Base-by-base conservation (phyloP, 805 yeast genomes). In the Candida odintsovae region DNA sequence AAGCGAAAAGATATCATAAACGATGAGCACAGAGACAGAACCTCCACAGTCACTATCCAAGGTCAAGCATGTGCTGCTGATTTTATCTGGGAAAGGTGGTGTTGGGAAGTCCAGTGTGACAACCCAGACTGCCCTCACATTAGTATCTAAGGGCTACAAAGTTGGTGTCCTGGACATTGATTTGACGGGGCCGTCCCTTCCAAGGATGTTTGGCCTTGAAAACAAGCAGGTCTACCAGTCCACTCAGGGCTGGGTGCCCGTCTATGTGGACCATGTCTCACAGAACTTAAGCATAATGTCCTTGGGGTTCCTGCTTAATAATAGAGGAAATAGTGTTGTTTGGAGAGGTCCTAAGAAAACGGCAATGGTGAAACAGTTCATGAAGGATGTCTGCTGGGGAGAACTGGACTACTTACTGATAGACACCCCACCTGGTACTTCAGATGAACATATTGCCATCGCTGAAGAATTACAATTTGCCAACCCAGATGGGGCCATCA, bases 341-440 rank as follows among this genome's bases (percentile, higher is more conserved):
- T 94, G 99, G 99, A 74, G 98, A 60, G 99, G 99, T 0, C 99
- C 99, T 3, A 90, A 92, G 66, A 94, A 95, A 62, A 90, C 97
- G 0, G 97, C 97, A 13, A 94, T 94, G 98, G 86, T 94, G 33
- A 77, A 90, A 50, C 99, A 94, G 67, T 92, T 94, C 61, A 71
- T 95, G 38, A 78, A 80, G 50, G 98, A 94, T 62, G 96, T 92
- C 2, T 78, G 78, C 25, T 94, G 99, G 99, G 96, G 89, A 0
- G 76, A 74, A 18, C 69, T 76, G 23, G 80, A 88, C 46, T 92
- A 86, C 61, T 67, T 92, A 46, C 67, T 94, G 28, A 90, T 94
- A 6, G 99, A 94, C 63, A 94, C 99, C 0, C 99, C 99, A 1
- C 99, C 99, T 0, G 99, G 99, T 0, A 94, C 99, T 0, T 86